phyloP scores from a whole-genome alignment of 2,329 filamentous ascomycete genomes.

The Phoma herbarum region DNA sequence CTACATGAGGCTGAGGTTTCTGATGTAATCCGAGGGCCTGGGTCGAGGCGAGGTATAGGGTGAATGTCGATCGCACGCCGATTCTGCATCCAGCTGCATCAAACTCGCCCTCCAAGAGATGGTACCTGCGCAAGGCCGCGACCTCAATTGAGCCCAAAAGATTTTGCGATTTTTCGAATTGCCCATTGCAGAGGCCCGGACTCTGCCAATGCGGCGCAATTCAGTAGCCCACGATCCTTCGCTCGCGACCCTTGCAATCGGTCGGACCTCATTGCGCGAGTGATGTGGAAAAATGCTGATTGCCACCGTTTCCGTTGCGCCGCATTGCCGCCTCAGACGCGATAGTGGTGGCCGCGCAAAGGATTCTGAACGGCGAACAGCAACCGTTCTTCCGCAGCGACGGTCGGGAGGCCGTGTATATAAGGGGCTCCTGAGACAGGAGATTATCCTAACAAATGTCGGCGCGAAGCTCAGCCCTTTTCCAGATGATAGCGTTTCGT shows the following conservation, averaged over 20 bases:
- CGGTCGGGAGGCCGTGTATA: conserved; percentile 1
- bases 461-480: neutral
- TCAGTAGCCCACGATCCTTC: conserved; percentile 7
- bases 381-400: conserved; percentile 1
- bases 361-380: conserved; percentile 6
- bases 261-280: neutral
- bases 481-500: neutral
- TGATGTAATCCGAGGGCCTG: neutral
- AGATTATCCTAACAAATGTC: neutral
- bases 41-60: neutral
- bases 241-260: neutral
- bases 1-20: neutral
- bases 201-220: conserved; percentile 10
- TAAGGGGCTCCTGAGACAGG: conserved; percentile 12
- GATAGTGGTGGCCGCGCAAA: conserved; percentile 6
- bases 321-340: conserved; percentile 5
- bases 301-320: conserved; percentile 9
- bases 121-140: conserved; percentile 5
- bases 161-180: neutral
- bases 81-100: neutral
- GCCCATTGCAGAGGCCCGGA: neutral
- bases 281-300: neutral
- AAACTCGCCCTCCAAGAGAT: neutral
- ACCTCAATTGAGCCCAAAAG: neutral
- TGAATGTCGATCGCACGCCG: conserved; percentile 4